Evolutionary conservation across 768 basidiomycete genomes (phyloP).

Genomic region (Neoboletus subvelutipes): DNA sequence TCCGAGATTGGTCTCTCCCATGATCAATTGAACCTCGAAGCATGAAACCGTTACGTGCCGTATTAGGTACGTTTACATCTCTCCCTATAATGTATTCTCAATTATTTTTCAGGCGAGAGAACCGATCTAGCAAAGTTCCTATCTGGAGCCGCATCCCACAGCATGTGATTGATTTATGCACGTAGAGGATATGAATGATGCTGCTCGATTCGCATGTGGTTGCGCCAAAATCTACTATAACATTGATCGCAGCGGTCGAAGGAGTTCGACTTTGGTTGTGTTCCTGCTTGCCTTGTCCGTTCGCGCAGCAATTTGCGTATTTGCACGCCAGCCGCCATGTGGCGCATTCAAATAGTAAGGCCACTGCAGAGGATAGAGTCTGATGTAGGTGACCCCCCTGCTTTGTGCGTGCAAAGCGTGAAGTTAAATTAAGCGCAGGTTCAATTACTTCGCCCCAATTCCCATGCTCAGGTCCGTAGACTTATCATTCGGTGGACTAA

Average conservation of each 20-base stretch:
- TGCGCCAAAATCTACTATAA: not conserved
- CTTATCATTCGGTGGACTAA: not conserved
- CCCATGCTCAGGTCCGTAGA: not conserved
- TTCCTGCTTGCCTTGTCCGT: not conserved
- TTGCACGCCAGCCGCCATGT: not conserved
- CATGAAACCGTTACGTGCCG: not conserved
- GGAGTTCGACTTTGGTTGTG: not conserved
- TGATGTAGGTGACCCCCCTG: not conserved
- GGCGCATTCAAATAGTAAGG: not conserved
- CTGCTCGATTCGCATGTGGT: not conserved
- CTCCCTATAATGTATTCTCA: not conserved
- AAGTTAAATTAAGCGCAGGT: not conserved
- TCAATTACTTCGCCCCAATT: not conserved
- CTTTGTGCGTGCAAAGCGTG: not conserved
- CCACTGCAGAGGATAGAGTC: not conserved
- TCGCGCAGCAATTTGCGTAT: not conserved
- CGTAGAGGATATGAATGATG: not conserved
- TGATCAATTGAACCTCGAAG: not conserved
- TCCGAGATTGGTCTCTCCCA: not conserved
- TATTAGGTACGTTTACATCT: not conserved
- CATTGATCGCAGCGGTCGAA: not conserved
- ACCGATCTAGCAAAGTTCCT: not conserved
- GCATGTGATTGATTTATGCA: not conserved
- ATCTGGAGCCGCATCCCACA: not conserved
- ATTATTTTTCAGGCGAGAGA: not conserved